Conservation (phyloP, 2,329 filamentous ascomycete species). For the Stachybotrys chlorohalonatus region DNA sequence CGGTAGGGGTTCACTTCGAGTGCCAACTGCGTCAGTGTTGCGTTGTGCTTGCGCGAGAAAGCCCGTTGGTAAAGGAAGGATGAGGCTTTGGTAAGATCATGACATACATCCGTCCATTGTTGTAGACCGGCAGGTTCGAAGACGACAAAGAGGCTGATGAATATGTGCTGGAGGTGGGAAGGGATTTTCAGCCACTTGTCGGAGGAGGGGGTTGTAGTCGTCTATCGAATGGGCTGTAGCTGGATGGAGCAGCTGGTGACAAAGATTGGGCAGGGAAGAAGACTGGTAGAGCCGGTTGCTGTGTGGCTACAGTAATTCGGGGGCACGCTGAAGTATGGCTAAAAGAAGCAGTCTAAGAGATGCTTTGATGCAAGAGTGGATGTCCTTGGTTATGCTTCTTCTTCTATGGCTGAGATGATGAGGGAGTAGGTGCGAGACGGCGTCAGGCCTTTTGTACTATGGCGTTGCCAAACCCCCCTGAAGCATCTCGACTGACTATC, state of each 20-base stretch:
- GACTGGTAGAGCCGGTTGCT: neutral
- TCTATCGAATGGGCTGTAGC: neutral
- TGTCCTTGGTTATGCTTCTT: neutral
- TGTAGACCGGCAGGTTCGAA: constrained; percentile 1
- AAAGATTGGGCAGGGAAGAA: neutral
- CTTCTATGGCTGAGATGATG: neutral
- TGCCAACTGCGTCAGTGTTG: constrained; percentile 10
- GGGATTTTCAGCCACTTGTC: neutral
- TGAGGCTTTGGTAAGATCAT: constrained; percentile 1
- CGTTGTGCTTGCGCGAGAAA: neutral
- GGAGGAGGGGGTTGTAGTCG: neutral
- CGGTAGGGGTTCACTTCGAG: constrained; percentile 51
- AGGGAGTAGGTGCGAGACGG: neutral
- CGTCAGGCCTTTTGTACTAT: neutral
- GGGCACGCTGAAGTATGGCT: neutral
- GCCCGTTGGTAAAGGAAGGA: neutral
- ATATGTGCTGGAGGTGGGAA: neutral
- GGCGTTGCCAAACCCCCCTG: neutral
- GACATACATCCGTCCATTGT: constrained; percentile 17
- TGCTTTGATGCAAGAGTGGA: neutral
- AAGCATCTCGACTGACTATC: neutral
- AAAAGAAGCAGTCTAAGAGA: neutral
- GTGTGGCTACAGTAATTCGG: neutral
- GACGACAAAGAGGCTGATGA: neutral
- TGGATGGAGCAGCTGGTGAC: neutral